Evolutionary conservation across 768 basidiomycete species (phyloP), one percentile per base, ranked within the genome.

Genomic region (Tricholoma flavovirens): DNA sequence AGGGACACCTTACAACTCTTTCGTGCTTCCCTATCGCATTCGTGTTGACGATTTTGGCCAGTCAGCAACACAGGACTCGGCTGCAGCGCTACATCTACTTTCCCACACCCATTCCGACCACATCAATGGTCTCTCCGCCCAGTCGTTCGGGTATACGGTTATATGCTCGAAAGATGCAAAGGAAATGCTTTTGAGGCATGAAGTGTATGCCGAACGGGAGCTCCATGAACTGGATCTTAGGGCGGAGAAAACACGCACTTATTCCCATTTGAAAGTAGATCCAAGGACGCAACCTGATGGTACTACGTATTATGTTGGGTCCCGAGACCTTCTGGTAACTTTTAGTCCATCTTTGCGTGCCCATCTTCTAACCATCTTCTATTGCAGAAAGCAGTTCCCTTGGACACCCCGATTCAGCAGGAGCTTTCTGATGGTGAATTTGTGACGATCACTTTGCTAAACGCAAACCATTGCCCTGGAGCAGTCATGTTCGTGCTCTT

Each of bases 391-490:
- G 62, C 81, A 1, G 61, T 89, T 43, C 80, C 83, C 0, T 64
- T 89, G 52, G 77, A 92, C 56, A 78, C 77, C 2, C 90, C 93
- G 0, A 87, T 83, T 0, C 56, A 66, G 30, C 75, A 86, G 29
- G 81, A 84, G 33, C 67, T 95, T 15, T 79, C 76, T 4, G 71
- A 78, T 21, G 72, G 73, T 7, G 81, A 86, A 61, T 68, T 66
- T 3, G 86, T 96, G 9, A 84, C 77, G 0, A 77, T 97, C 55
- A 95, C 93, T 0, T 77, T 89, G 9, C 69, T 97, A 7, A 90
- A 95, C 64, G 95, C 95, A 0, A 97, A 97, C 64, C 95, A 98
- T 67, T 97, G 94, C 66, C 95, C 93, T 10, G 95, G 95, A 0
- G 87, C 93, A 0, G 87, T 93, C 40, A 96, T 98, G 94, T 93